Evolutionary conservation across 805 yeast species (phyloP), one percentile per base, ranked within the genome.

Genomic region (Blastobotrys terrestris): DNA sequence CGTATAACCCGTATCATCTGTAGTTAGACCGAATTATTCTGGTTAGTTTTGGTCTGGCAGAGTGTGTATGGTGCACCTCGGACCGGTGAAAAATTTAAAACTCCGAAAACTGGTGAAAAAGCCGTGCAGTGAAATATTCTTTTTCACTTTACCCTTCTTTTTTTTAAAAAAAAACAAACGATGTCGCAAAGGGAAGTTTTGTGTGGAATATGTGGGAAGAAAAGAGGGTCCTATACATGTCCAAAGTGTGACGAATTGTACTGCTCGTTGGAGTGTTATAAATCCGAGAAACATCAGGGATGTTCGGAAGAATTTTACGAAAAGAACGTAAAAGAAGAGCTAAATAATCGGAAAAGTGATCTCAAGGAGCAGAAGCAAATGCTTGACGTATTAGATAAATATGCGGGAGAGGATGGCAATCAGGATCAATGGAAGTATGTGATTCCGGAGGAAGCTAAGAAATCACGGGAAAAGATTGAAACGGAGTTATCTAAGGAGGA

Each of bases 211-310:
- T 56, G 57, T 22, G 42, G 31, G 11, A 15, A 8, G 1, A 45
- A 48, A 2, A 39, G 26, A 15, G 59, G 58, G 39, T 44, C 49
- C n/a, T 59, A 59, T 48, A 44, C 46, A 3, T 59, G 62, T 41
- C 62, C 62, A 3, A 54, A 51, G 26, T 59, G 62, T 42, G 11
- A 21, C 2, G 39, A 41, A n/a, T 42, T 45, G 20, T 59, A 59
- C 50, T 59, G 62, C 44, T 51, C 59, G 2, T 40, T 59, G 39
- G 42, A 31, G 7, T 59, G 62, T 35, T 59, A 59, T 41, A 55
- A 54, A 40, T 35, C 52, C n/a, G 46, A 46, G 3, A 48, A 47
- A 7, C 62, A 59, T 41, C 39, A 19, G n/a, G 44, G 41, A 5
- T 59, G 62, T 16, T 45, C 60, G 3, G 60, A 59, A 31, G 22